A percentile compares a stretch with the other conserved stretches of the same genome.
Evolutionary conservation across 2,329 filamentous ascomycete genomes (phyloP).

Genomic region (Epichloe bromicola): DNA sequence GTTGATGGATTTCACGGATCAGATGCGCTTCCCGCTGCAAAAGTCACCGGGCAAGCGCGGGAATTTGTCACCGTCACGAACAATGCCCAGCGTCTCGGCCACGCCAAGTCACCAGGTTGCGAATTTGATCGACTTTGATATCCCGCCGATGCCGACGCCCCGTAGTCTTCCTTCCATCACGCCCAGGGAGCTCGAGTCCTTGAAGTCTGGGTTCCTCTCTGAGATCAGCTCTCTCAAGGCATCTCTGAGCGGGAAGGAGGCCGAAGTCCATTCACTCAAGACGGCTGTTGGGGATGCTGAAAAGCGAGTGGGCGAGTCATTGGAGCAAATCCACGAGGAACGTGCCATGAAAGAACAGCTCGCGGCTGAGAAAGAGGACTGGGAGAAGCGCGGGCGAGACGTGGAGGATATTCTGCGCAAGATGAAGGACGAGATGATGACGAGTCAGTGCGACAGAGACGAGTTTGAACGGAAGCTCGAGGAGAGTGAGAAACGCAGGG

Average conservation of each 20-base stretch:
- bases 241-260: slow-evolving; percentile 82
- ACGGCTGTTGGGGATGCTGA: slow-evolving; percentile 82
- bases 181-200: slow-evolving; percentile 77
- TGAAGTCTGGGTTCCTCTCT: slow-evolving; percentile 82
- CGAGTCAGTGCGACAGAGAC: slow-evolving; percentile 68
- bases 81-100: slow-evolving; percentile 17
- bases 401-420: slow-evolving; percentile 71
- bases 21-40: slow-evolving; percentile 35
- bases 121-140: slow-evolving; percentile 64
- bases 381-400: slow-evolving; percentile 75
- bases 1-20: slow-evolving; percentile 78
- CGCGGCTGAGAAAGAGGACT: slow-evolving; percentile 61
- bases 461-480: slow-evolving; percentile 63
- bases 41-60: slow-evolving; percentile 33
- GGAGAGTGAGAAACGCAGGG: slow-evolving; percentile 60
- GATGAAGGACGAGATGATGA: slow-evolving; percentile 69
- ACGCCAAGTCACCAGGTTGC: slow-evolving; percentile 44
- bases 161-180: slow-evolving; percentile 84
- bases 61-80: slow-evolving; percentile 18
- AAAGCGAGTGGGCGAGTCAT: slow-evolving; percentile 73
- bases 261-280: slow-evolving; percentile 78
- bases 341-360: slow-evolving; percentile 56
- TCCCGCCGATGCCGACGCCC: slow-evolving; percentile 86
- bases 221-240: slow-evolving; percentile 93
- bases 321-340: slow-evolving; percentile 74